These are phyloP conservation scores for Ogataea nakhonphanomensis DNA, from an alignment of 805 yeast species.

Conservation along the genomic window DNA sequence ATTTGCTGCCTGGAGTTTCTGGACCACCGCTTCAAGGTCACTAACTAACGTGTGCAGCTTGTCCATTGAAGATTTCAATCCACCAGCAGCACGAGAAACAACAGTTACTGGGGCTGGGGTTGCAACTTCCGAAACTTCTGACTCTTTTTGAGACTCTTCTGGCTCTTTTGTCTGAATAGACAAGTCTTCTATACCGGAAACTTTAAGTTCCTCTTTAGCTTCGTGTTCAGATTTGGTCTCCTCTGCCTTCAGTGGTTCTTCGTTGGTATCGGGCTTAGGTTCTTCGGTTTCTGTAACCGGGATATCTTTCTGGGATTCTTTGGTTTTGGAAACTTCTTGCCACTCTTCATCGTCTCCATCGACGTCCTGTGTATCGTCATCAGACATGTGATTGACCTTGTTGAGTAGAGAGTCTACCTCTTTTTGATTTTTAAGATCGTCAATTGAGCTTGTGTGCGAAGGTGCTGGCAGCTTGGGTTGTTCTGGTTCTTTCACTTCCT, in stretches of 20 bases:
- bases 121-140: background rate
- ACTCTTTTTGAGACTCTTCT: too few relatives aligned
- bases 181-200: too few relatives aligned
- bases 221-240: background rate
- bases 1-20: slow-evolving; percentile 48
- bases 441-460: slow-evolving; percentile 26
- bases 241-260: background rate
- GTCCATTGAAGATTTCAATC: slow-evolving; percentile 70
- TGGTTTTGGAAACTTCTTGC: slow-evolving; percentile 15
- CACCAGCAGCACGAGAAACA: slow-evolving; percentile 44
- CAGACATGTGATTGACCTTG: slow-evolving; percentile 39
- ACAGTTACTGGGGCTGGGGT: slow-evolving; percentile 21
- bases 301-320: too few relatives aligned
- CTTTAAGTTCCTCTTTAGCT: background rate
- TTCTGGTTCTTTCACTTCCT: slow-evolving; percentile 6
- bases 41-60: slow-evolving; percentile 57
- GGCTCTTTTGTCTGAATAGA: too few relatives aligned
- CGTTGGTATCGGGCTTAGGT: background rate
- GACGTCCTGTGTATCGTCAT: slow-evolving; percentile 37
- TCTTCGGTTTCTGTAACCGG: background rate
- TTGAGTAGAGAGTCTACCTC: slow-evolving; percentile 46
- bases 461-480: slow-evolving; percentile 12
- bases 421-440: slow-evolving; percentile 45
- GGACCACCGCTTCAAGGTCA: slow-evolving; percentile 53
- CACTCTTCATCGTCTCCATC: slow-evolving; percentile 32